These are phyloP conservation scores for Tetrastigma voinierianum DNA, from an alignment of 164 flowering plant species.

Conservation along the genomic window DNA sequence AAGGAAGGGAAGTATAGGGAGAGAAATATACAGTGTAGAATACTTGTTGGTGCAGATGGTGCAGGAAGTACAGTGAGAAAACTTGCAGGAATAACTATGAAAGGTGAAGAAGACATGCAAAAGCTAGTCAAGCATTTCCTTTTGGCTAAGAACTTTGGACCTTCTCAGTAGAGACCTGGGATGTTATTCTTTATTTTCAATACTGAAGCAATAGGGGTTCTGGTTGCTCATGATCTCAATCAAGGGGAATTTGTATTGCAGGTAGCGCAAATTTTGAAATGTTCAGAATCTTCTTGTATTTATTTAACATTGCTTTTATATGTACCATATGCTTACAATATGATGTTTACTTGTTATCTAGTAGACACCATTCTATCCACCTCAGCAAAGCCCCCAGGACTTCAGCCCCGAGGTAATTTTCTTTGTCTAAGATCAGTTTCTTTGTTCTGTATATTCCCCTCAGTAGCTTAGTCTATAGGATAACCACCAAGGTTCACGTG, in stretches of 20 bases:
- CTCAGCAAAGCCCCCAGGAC: constrained; percentile 80
- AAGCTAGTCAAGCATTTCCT: constrained; percentile 92
- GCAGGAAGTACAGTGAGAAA: constrained; percentile 87
- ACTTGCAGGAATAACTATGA: constrained; percentile 63
- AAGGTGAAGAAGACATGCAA: constrained; percentile 82
- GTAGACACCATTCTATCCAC: constrained; percentile 92
- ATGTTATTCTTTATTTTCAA: constrained; percentile 95
- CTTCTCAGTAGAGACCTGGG: constrained; percentile 77
- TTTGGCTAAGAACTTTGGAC: constrained; percentile 70
- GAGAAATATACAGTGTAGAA: constrained; percentile 53
- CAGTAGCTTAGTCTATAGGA: neutral
- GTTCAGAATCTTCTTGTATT: neutral
- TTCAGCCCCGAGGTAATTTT: constrained; percentile 66
- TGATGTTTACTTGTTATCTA: constrained; percentile 13
- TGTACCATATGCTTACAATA: neutral
- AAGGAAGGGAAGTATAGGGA: constrained; percentile 42
- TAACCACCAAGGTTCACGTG: neutral
- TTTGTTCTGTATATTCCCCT: neutral
- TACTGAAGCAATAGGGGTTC: constrained; percentile 84
- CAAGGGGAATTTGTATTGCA: constrained; percentile 94
- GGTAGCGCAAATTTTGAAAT: constrained; percentile 41
- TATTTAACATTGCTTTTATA: neutral
- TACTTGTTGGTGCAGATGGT: constrained; percentile 91
- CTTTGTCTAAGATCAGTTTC: constrained; percentile 7
- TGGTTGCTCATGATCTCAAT: constrained; percentile 92